Evolutionary conservation across 495 filamentous ascomycete genomes (phyloP).

Genomic region (Tuber aestivum): DNA sequence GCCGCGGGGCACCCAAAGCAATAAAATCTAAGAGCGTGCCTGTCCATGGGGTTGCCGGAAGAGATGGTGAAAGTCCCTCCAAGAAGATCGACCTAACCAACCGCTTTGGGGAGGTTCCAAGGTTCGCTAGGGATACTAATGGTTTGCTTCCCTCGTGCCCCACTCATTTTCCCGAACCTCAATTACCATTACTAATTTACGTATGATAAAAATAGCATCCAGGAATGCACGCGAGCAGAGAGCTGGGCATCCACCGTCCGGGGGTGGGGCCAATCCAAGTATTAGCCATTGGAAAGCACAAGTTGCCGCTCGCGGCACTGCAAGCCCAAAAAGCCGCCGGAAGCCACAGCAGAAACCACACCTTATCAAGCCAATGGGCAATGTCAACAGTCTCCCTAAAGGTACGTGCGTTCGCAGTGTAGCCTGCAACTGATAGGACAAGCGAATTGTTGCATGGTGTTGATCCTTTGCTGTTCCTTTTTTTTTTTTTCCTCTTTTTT

Average conservation of each 20-base stretch:
- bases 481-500: conserved; percentile 16
- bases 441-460: not conserved
- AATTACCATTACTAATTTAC: conserved; percentile 62
- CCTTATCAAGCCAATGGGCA: conserved; percentile 65
- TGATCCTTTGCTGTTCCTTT: not conserved
- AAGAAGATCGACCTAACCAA: conserved; percentile 45
- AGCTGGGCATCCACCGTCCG: conserved; percentile 48
- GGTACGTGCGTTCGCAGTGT: conserved; percentile 51
- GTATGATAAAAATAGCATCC: conserved; percentile 80
- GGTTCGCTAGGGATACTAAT: conserved; percentile 89
- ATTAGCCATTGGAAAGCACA: conserved; percentile 77
- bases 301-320: conserved; percentile 58
- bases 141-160: conserved; percentile 48
- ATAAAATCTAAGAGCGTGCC: conserved; percentile 56
- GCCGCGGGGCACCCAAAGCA: conserved; percentile 63
- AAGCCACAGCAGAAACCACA: conserved; percentile 58
- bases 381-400: conserved; percentile 57
- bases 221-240: conserved; percentile 84
- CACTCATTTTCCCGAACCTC: conserved; percentile 8
- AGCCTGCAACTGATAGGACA: conserved; percentile 1
- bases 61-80: conserved; percentile 36
- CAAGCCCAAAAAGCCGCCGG: conserved; percentile 52
- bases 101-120: conserved; percentile 57
- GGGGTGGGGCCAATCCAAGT: conserved; percentile 51
- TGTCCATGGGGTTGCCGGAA: conserved; percentile 43